Percentiles rank a stretch among this genome's conserved stretches.
Evolutionary conservation across 2,329 filamentous ascomycete genomes (phyloP).

Genomic region (Fusarium buxicola): DNA sequence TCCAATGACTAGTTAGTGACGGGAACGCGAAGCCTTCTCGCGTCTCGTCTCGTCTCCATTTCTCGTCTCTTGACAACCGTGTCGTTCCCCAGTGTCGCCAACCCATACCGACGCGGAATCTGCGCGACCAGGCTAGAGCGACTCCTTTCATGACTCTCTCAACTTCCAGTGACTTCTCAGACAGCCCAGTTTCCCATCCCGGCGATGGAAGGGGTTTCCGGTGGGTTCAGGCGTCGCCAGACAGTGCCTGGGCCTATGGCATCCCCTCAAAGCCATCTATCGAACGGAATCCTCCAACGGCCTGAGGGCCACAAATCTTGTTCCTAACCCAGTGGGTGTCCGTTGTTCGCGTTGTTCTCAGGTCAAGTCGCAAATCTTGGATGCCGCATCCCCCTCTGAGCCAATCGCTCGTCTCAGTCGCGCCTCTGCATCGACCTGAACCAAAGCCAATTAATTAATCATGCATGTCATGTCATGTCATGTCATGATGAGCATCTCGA

Average conservation of each 20-base stretch:
- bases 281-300: conserved; percentile 11
- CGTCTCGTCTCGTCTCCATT: conserved; percentile 35
- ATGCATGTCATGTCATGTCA: conserved; percentile 48
- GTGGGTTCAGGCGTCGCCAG: conserved; percentile 27
- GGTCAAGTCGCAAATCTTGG: conserved; percentile 23
- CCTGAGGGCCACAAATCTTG: conserved; percentile 6
- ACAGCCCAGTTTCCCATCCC: conserved; percentile 25
- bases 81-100: conserved; percentile 31
- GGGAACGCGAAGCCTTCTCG: conserved; percentile 35
- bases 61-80: conserved; percentile 29
- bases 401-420: conserved; percentile 35
- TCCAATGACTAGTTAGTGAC: conserved; percentile 9
- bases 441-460: conserved; percentile 43
- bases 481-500: conserved; percentile 31
- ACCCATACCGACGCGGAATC: conserved; percentile 30
- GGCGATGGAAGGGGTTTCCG: conserved; percentile 22
- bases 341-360: conserved; percentile 22
- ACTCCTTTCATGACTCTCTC: conserved; percentile 12
- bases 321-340: conserved; percentile 27
- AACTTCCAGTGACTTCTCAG: conserved; percentile 8
- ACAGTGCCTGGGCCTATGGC: conserved; percentile 25
- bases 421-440: conserved; percentile 25
- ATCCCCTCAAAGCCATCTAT: conserved; percentile 9
- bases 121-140: conserved; percentile 27
- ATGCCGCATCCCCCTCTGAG: conserved; percentile 23